phyloP scores from a whole-genome alignment of 208 protist species.

The Trypanosoma lewisi region DNA sequence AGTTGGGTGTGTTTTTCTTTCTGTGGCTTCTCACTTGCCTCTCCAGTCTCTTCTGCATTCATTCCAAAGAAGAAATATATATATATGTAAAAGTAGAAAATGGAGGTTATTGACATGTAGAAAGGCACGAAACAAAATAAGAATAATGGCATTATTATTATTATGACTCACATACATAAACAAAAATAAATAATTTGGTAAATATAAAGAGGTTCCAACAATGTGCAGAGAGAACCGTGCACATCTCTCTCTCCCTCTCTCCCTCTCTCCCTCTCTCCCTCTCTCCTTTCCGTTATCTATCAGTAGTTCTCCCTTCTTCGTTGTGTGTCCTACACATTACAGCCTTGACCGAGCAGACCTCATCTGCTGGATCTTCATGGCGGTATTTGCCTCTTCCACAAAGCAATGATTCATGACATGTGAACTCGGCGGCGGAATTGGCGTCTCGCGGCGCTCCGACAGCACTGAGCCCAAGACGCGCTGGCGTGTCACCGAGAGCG shows the following conservation, averaged over 20 bases:
- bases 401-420: conserved; percentile 54
- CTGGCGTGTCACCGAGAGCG: conserved; percentile 45
- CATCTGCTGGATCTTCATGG: conserved; percentile 15
- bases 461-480: conserved; percentile 50
- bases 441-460: conserved; percentile 24
- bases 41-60: neutral
- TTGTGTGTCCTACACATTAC: neutral
- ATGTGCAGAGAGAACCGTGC: too few relatives aligned
- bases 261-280: too few relatives aligned
- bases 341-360: neutral
- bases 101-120: neutral
- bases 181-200: too few relatives aligned
- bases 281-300: neutral
- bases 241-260: too few relatives aligned
- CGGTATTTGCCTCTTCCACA: conserved; percentile 42
- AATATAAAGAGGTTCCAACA: too few relatives aligned
- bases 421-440: conserved; percentile 52
- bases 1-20: neutral
- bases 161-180: too few relatives aligned
- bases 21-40: neutral
- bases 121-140: neutral
- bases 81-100: neutral
- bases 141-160: too few relatives aligned
- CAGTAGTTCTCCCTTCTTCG: conserved; percentile 3
- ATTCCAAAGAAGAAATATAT: neutral